Evolutionary conservation across 371 early-diverging fungal genomes (phyloP).

Genomic region (Mucor racemosus): DNA sequence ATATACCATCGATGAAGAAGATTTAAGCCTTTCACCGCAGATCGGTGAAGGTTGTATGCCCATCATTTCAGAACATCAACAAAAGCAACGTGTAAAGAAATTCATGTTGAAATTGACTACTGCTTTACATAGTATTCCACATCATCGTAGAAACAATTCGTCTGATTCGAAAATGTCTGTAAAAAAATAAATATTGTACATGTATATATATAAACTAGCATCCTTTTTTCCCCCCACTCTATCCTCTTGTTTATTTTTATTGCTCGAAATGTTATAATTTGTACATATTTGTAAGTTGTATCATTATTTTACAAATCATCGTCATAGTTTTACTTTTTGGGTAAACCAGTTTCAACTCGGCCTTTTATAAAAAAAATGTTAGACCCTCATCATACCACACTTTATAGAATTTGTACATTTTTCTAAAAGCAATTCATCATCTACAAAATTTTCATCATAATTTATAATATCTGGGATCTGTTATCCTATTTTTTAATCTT

Average conservation of each 20-base stretch:
- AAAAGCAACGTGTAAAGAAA: neutral
- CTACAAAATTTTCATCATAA: too few relatives aligned
- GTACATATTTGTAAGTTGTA: neutral
- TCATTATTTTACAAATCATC: neutral
- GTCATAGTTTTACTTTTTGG: neutral
- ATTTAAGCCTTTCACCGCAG: neutral
- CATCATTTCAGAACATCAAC: neutral
- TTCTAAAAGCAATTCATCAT: too few relatives aligned
- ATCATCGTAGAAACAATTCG: neutral
- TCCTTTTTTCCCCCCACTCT: neutral
- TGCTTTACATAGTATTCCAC: constrained; percentile 3
- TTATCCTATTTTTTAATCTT: neutral
- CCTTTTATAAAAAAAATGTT: too few relatives aligned
- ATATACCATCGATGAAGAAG: neutral
- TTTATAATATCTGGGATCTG: too few relatives aligned
- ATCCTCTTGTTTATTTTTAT: too few relatives aligned
- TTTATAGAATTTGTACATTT: too few relatives aligned
- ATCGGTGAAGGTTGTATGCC: neutral
- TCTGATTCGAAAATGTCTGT: neutral
- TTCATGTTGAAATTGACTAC: constrained; percentile 9
- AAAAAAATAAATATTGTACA: neutral
- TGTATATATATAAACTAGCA: neutral
- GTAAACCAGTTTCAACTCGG: neutral
- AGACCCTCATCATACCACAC: too few relatives aligned
- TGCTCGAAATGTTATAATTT: neutral